Evolutionary conservation across 2,329 filamentous ascomycete species (phyloP), one percentile per base, ranked within the genome.

Genomic region (Catunica adiposa): DNA sequence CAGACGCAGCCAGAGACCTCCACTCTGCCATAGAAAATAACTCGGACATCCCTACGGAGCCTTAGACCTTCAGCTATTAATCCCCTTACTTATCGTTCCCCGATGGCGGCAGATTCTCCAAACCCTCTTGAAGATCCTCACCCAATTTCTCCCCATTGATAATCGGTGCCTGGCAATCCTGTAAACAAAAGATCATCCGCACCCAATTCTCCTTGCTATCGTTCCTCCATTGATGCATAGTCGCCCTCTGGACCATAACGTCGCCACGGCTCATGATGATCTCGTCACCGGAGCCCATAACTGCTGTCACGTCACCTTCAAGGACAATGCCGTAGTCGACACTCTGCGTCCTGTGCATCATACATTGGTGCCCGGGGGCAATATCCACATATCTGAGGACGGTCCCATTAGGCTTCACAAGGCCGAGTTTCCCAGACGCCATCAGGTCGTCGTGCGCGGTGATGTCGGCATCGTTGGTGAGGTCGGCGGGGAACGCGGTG

Each of bases 281-380:
- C 51, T 63, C 67, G 56, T 73, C 73, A 1, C 76, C 75, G n/a
- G 71, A 70, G 58, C 77, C 76, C 3, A 79, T 64, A 2, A 71
- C 56, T 64, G 78, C 67, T 58, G 76, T 73, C 26, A 79, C 62
- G 60, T 70, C 67, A 1, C 77, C 77, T 60, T 79, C 75, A 5
- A 79, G 61, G 2, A 79, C 69, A 54, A 78, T 68, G 2, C 75
- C 76, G 59, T 74, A 79, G 61, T 79, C 76, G 2, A 79, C 64
- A 40, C 69, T 74, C 60, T 74, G 69, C 0, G 75, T 78, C 11
- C 76, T 70, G 60, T 79, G 77, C 69, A 77, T 74, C 17, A 54
- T 63, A 61, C 56, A 61, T 52, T 56, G 68, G 3, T 71, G 62
- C 0, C 68, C 67, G 0, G 72, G 67, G 0, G 67, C 71, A 40